Conservation (phyloP, 2,329 filamentous ascomycete species). For the Microsporum ferrugineum region DNA sequence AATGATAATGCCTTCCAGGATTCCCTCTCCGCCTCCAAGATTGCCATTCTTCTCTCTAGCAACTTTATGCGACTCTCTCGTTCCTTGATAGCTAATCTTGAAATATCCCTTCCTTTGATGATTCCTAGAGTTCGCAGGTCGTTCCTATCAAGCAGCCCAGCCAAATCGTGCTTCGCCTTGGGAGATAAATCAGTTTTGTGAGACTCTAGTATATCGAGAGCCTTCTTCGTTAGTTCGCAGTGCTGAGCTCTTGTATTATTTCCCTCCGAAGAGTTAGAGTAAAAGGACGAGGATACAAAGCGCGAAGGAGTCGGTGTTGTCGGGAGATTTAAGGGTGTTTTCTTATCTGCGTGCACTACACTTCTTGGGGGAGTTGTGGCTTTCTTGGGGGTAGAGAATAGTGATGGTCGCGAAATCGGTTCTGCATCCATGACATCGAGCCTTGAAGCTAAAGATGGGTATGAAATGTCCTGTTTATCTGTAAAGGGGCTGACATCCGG, state of each 20-base stretch:
- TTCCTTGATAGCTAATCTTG: constrained; percentile 49
- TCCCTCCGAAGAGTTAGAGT: neutral
- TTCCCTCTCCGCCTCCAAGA: constrained; percentile 46
- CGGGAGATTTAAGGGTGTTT: neutral
- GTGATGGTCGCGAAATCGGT: neutral
- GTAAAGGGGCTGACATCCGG: neutral
- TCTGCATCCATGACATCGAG: neutral
- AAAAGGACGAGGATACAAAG: constrained; percentile 21
- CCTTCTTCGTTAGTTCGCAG: constrained; percentile 19
- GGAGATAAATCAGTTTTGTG: constrained; percentile 26
- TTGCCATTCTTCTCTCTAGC: constrained; percentile 53
- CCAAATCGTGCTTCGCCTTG: constrained; percentile 26
- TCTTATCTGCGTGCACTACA: neutral
- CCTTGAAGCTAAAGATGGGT: neutral
- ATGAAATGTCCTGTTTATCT: neutral
- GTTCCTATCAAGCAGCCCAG: constrained; percentile 42
- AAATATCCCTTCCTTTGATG: constrained; percentile 53
- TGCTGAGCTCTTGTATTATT: constrained; percentile 14
- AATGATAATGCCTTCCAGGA: constrained; percentile 38
- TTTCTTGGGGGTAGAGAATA: neutral
- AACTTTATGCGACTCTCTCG: constrained; percentile 55
- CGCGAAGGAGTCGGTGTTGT: constrained; percentile 2
- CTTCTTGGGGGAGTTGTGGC: neutral
- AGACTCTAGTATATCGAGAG: constrained; percentile 26
- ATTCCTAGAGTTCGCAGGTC: constrained; percentile 51